phyloP scores from a whole-genome alignment of 2,329 filamentous ascomycete genomes.

The Aureobasidium musti region DNA sequence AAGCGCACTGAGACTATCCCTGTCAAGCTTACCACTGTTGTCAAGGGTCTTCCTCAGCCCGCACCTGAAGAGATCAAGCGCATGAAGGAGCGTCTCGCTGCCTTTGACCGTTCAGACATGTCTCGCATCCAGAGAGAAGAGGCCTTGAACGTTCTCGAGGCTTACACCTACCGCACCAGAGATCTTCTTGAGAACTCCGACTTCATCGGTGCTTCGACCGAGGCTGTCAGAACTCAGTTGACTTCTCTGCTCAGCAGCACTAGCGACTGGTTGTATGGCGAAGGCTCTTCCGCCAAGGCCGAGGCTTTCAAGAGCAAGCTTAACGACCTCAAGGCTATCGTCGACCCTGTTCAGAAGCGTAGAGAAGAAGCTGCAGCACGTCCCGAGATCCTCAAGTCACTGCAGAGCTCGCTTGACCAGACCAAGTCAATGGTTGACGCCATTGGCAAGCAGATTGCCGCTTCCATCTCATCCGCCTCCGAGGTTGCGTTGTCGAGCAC shows the following conservation, averaged over 20 bases:
- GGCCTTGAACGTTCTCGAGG: slow-evolving; percentile 87
- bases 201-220: slow-evolving; percentile 72
- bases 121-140: slow-evolving; percentile 78
- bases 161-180: slow-evolving; percentile 83
- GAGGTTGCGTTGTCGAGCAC: slow-evolving; percentile 44
- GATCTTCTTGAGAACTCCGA: slow-evolving; percentile 76
- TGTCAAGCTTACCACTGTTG: slow-evolving; percentile 50
- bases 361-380: slow-evolving; percentile 71
- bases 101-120: slow-evolving; percentile 84
- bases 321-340: slow-evolving; percentile 73
- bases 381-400: slow-evolving; percentile 65
- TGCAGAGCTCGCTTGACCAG: slow-evolving; percentile 71
- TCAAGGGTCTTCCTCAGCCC: slow-evolving; percentile 56
- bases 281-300: slow-evolving; percentile 73
- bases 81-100: slow-evolving; percentile 68
- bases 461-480: slow-evolving; percentile 51
- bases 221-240: slow-evolving; percentile 66
- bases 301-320: slow-evolving; percentile 75
- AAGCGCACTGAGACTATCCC: slow-evolving; percentile 56
- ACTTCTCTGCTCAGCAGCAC: slow-evolving; percentile 67
- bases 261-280: slow-evolving; percentile 89
- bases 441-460: slow-evolving; percentile 72
- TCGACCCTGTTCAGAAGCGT: slow-evolving; percentile 73
- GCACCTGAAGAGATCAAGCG: slow-evolving; percentile 61
- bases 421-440: slow-evolving; percentile 69